Evolutionary conservation across 1,284 basidiomycete species (phyloP).

Genomic region (Austroboletus novae-zelandiae): DNA sequence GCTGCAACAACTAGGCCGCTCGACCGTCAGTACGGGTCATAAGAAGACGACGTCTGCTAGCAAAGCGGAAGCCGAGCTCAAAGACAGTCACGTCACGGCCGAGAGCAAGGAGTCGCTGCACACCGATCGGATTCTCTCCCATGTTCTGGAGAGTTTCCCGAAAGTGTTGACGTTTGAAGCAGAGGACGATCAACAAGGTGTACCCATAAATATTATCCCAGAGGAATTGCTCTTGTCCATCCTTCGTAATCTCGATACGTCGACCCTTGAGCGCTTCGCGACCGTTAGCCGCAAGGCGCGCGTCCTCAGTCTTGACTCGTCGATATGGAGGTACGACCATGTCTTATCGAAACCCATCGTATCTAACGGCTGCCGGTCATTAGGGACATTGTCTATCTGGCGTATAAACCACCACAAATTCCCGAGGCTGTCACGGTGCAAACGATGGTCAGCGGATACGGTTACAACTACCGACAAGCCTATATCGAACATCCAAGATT

Average conservation of each 20-base stretch:
- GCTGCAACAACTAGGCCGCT: constrained; percentile 27
- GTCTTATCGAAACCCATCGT: constrained; percentile 1
- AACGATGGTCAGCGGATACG: constrained; percentile 50
- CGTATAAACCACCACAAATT: constrained; percentile 76
- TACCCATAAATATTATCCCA: constrained; percentile 61
- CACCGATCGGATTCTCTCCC: constrained; percentile 43
- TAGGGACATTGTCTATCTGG: constrained; percentile 52
- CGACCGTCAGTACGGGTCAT: constrained; percentile 11
- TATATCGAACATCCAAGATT: constrained; percentile 82
- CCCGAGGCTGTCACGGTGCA: constrained; percentile 44
- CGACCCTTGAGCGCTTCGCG: constrained; percentile 76
- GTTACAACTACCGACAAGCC: constrained; percentile 67
- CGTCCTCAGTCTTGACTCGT: constrained; percentile 61
- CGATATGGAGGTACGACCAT: constrained; percentile 73
- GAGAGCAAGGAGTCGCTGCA: constrained; percentile 8
- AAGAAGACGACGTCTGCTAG: constrained; percentile 15
- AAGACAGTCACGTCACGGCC: constrained; percentile 8
- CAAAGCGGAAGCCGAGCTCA: constrained; percentile 18
- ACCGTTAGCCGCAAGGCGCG: constrained; percentile 70
- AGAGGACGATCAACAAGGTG: constrained; percentile 60
- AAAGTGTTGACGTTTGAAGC: constrained; percentile 58
- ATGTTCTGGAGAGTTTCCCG: constrained; percentile 49
- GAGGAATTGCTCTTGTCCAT: constrained; percentile 74
- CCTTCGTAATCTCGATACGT: constrained; percentile 60
- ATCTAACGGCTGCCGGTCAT: constrained; percentile 3